Evolutionary conservation across 2,329 filamentous ascomycete genomes (phyloP).

Genomic region (Stylonectria norvegica): DNA sequence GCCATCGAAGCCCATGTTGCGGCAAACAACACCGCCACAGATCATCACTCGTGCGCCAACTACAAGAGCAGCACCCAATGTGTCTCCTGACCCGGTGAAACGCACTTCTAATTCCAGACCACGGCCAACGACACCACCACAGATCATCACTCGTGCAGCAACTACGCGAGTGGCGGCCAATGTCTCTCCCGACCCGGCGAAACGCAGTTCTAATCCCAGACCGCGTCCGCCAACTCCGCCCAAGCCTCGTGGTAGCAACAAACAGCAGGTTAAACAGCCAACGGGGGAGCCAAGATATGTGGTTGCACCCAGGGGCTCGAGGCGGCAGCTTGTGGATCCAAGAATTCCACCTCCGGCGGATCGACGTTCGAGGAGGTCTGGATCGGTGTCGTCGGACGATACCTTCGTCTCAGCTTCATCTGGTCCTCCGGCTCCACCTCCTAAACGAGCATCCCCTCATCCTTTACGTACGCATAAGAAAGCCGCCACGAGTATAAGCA

Average conservation of each 20-base stretch:
- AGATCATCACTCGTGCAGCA: constrained; percentile 18
- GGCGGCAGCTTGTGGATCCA: constrained; percentile 10
- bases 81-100: constrained; percentile 31
- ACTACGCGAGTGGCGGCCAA: constrained; percentile 18
- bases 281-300: constrained; percentile 5
- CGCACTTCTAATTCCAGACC: constrained; percentile 16
- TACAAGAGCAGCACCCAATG: constrained; percentile 17
- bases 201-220: constrained; percentile 19
- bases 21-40: constrained; percentile 28
- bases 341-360: constrained; percentile 10
- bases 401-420: constrained; percentile 45
- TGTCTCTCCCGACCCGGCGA: constrained; percentile 31
- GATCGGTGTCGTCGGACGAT: constrained; percentile 42
- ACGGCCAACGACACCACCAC: constrained; percentile 38
- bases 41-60: constrained; percentile 21
- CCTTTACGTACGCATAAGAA: constrained; percentile 12
- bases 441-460: constrained; percentile 27
- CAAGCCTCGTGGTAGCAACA: constrained; percentile 30
- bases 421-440: constrained; percentile 32
- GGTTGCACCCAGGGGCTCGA: constrained; percentile 12
- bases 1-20: constrained; percentile 28
- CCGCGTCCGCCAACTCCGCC: constrained; percentile 37
- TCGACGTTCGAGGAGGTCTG: constrained; percentile 18
- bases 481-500: constrained; percentile 23
- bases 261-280: constrained; percentile 4